These are phyloP conservation scores for Aspergillus piperis DNA, from an alignment of 2,329 filamentous ascomycete species.

Conservation along the genomic window DNA sequence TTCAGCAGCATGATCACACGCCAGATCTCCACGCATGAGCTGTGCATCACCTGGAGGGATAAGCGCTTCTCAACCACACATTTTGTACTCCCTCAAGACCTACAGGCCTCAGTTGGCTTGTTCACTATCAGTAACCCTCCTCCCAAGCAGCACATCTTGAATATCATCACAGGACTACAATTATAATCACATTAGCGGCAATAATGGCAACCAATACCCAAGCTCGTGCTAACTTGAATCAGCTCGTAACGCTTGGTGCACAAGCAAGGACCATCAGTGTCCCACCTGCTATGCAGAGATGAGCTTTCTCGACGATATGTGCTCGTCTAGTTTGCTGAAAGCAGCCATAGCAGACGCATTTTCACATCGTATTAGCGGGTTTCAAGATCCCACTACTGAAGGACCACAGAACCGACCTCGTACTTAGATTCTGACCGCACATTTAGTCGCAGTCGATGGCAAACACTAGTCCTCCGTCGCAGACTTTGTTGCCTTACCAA, in stretches of 20 bases:
- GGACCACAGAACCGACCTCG: too few species aligned
- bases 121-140: not conserved
- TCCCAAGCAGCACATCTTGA: not conserved
- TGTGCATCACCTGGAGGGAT: not conserved
- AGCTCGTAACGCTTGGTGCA: not conserved
- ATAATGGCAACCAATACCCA: not conserved
- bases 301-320: too few species aligned
- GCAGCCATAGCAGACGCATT: too few species aligned
- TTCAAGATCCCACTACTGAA: too few species aligned
- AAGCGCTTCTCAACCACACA: not conserved
- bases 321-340: too few species aligned
- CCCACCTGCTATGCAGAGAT: too few species aligned
- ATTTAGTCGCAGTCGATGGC: too few species aligned
- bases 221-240: not conserved
- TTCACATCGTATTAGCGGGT: too few species aligned
- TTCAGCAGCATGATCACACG: not conserved
- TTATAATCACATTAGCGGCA: not conserved
- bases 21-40: not conserved
- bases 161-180: not conserved
- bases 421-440: too few species aligned
- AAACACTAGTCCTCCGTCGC: too few species aligned
- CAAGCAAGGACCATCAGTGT: too few species aligned
- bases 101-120: not conserved
- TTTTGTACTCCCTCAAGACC: not conserved
- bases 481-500: too few species aligned